phyloP scores from a whole-genome alignment of 495 filamentous ascomycete genomes.

The Platismatia glauca region DNA sequence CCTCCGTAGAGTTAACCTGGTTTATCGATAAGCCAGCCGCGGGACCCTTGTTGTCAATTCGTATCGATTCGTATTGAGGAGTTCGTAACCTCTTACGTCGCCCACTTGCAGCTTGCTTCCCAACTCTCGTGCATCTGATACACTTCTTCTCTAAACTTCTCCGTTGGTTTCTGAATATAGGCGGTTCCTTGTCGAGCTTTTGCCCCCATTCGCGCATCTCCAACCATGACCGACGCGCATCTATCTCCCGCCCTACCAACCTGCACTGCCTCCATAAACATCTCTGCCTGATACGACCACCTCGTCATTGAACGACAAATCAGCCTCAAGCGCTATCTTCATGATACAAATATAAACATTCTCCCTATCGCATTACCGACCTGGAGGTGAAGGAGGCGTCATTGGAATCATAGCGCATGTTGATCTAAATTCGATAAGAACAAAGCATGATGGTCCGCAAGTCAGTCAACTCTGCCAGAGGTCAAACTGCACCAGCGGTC shows the following conservation, averaged over 20 bases:
- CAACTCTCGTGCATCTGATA: neutral
- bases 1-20: neutral
- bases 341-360: neutral
- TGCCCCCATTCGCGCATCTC: neutral
- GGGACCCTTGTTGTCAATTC: slow-evolving; percentile 2
- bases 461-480: slow-evolving; percentile 6
- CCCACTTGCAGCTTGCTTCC: too few species aligned
- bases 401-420: neutral
- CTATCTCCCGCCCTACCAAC: neutral
- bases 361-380: neutral
- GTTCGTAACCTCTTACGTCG: slow-evolving; percentile 2
- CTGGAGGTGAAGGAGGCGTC: neutral
- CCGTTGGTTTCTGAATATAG: neutral
- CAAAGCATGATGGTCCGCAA: slow-evolving; percentile 15
- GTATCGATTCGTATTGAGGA: too few species aligned
- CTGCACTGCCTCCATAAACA: slow-evolving; percentile 7
- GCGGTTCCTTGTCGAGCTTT: neutral
- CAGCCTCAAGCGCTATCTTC: neutral
- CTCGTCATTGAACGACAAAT: neutral
- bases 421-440: neutral
- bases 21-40: slow-evolving; percentile 12
- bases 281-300: slow-evolving; percentile 6
- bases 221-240: neutral
- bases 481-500: slow-evolving; percentile 7
- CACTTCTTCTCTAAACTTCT: neutral